Evolutionary conservation across 441 rosid species (phyloP).

Genomic region (Pelargonium citronellum): DNA sequence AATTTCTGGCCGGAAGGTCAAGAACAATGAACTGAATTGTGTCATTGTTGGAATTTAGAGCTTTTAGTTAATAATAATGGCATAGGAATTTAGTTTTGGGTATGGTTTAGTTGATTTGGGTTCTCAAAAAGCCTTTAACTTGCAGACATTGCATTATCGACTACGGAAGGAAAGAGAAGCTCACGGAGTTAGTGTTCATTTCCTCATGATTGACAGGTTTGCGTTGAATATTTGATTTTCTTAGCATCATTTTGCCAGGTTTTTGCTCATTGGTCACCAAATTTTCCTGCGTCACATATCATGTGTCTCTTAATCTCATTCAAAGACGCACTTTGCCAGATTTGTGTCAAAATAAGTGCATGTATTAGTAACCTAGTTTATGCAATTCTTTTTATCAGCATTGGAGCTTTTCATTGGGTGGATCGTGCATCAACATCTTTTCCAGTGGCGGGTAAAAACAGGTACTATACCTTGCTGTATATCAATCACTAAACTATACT

Average conservation of each 20-base stretch:
- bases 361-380: not conserved
- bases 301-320: not conserved
- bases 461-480: constrained; percentile 30
- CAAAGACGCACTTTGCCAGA: not conserved
- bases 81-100: not conserved
- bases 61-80: not conserved
- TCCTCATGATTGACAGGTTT: constrained; percentile 71
- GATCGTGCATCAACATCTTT: constrained; percentile 57
- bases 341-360: not conserved
- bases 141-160: constrained; percentile 54
- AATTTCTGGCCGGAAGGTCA: no score
- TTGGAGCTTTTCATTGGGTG: constrained; percentile 88
- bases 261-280: not conserved
- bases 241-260: not conserved
- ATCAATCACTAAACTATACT: not conserved
- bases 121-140: constrained; percentile 8
- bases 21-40: no score
- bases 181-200: constrained; percentile 39
- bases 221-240: not conserved
- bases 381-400: constrained; percentile 33
- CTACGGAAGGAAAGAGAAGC: constrained; percentile 42
- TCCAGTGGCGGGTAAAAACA: constrained; percentile 32
- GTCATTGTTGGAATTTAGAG: not conserved
- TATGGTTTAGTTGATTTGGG: not conserved
- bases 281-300: not conserved